These are phyloP conservation scores for Dryadomyces quercus-mongolicae DNA, from an alignment of 2,329 filamentous ascomycete species.

Conservation along the genomic window DNA sequence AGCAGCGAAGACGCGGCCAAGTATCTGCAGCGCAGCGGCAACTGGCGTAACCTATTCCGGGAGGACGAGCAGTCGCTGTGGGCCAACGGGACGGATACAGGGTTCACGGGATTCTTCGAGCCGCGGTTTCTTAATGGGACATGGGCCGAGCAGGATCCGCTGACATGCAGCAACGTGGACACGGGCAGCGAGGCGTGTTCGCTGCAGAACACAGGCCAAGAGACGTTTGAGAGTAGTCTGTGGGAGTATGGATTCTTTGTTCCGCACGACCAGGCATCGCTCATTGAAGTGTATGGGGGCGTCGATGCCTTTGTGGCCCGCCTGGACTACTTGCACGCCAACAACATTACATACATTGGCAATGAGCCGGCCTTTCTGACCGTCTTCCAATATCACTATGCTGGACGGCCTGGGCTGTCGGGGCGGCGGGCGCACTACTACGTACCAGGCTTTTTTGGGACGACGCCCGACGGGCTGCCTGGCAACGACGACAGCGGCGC, in stretches of 20 bases:
- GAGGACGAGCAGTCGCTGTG: conserved; percentile 40
- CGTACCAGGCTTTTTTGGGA: conserved; percentile 52
- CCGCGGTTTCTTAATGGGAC: conserved; percentile 55
- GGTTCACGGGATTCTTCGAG: conserved; percentile 59
- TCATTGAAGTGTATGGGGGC: conserved; percentile 51
- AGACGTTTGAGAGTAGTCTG: conserved; percentile 60
- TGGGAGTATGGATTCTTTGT: conserved; percentile 64
- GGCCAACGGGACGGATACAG: conserved; percentile 45
- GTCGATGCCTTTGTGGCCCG: conserved; percentile 42
- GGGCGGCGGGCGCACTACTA: conserved; percentile 47
- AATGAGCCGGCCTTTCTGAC: conserved; percentile 50
- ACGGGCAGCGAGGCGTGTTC: conserved; percentile 41
- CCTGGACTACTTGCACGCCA: conserved; percentile 52
- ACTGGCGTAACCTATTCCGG: conserved; percentile 59
- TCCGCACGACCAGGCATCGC: conserved; percentile 37
- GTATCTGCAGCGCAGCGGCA: conserved; percentile 45
- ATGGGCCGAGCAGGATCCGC: conserved; percentile 57
- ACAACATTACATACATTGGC: conserved; percentile 52
- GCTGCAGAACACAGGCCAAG: conserved; percentile 46
- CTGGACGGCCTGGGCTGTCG: conserved; percentile 46
- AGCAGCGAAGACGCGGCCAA: conserved; percentile 35
- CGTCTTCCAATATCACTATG: conserved; percentile 59
- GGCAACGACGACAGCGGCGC: conserved; percentile 62
- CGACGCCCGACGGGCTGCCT: conserved; percentile 46
- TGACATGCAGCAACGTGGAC: conserved; percentile 46